Base-by-base conservation (phyloP, 768 basidiomycete species). In the Hericium alpestre region DNA sequence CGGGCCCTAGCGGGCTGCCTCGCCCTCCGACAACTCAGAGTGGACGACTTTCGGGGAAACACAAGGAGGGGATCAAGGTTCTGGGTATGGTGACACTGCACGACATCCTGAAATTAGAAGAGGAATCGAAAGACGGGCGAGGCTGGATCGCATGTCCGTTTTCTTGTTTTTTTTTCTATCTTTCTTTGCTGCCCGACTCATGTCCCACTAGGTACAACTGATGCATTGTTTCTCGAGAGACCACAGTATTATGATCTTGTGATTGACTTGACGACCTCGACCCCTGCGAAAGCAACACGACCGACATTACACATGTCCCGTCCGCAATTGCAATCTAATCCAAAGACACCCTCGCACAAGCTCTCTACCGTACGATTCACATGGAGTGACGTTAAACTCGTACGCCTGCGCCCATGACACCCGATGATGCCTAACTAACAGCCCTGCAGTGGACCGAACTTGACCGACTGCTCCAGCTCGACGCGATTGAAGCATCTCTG, bases 141-240 rank as follows among this genome's bases (percentile, higher is more conserved):
- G 90, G 90, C 18, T 93, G 89, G 89, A 81, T 92, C 55, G 90
- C 90, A 37, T 92, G 90, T 79, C 67, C 59, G 79, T 72, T 10
- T 43, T 56, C 32, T 46, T 27, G 1, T 25, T 16, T 48, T 16
- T 40, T 16, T 48, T 16, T 40, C 38, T 62, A 23, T 40, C 38
- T 56, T 38, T 25, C 25, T 25, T 25, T 25, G 25, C 25, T 25
- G 25, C 25, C 2, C 7, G 16, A 53, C 37, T 27, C 39, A 39
- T 8, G 53, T 37, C 54, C 38, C 22, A 3, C 23, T 55, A 82
- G 81, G 82, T 65, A 89, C 90, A 10, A 90, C 90, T 1, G 90
- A 93, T 61, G 83, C 89, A 9, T 79, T 93, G 16, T 92, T 88
- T 70, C 73, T 91, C 47, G 90, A 93, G 61, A 88, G 84, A 66